Conservation (phyloP, 1,284 basidiomycete species). For the Peniophora sp. region DNA sequence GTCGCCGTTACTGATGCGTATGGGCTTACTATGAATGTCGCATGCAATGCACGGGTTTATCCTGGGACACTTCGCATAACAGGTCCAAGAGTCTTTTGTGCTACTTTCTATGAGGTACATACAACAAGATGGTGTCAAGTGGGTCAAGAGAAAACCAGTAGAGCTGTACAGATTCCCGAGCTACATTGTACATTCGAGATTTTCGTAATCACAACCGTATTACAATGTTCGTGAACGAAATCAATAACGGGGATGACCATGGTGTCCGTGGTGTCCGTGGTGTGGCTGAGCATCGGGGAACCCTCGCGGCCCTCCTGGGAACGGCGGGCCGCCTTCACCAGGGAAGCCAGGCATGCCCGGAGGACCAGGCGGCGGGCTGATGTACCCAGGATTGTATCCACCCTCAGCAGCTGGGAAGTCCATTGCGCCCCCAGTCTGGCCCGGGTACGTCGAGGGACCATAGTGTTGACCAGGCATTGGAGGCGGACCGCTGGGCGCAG, state of each 20-base stretch:
- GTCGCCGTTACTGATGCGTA: too few relatives aligned
- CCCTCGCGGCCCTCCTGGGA: neutral
- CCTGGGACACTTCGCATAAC: too few relatives aligned
- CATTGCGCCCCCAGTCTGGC: neutral
- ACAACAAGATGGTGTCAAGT: too few relatives aligned
- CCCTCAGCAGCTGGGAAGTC: neutral
- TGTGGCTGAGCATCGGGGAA: neutral
- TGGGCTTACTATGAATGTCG: too few relatives aligned
- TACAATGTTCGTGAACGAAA: too few relatives aligned
- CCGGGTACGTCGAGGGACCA: neutral
- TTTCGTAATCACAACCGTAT: too few relatives aligned
- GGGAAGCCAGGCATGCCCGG: constrained; percentile 1
- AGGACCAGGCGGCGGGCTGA: neutral
- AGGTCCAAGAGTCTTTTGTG: too few relatives aligned
- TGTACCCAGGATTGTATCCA: neutral
- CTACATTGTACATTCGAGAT: too few relatives aligned
- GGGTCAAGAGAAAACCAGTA: too few relatives aligned
- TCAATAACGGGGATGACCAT: neutral
- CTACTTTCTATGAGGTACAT: too few relatives aligned
- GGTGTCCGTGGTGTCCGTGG: neutral
- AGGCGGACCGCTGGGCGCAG: neutral
- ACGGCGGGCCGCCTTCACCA: neutral
- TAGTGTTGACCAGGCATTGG: neutral
- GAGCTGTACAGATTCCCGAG: too few relatives aligned
- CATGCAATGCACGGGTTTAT: too few relatives aligned